A percentile compares a stretch with the other conserved stretches of the same genome.
These are phyloP conservation scores for Lasiodiplodia theobromae DNA, from an alignment of 2,329 filamentous ascomycete genomes.

Conservation along the genomic window DNA sequence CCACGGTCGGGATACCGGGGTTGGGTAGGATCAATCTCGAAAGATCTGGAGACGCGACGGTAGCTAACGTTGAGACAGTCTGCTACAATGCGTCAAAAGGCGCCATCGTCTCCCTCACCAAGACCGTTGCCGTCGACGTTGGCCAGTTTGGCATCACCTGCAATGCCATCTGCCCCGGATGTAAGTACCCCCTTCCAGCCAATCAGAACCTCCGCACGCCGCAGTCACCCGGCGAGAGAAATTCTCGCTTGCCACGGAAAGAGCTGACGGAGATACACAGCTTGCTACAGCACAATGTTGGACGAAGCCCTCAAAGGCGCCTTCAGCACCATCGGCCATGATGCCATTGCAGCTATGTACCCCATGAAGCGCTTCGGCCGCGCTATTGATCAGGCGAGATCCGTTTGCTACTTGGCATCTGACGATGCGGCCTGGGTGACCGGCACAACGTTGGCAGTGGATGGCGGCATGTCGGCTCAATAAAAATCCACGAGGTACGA, in stretches of 20 bases:
- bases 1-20: conserved; percentile 40
- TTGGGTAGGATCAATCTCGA: conserved; percentile 34
- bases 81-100: conserved; percentile 57
- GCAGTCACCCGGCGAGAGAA: neutral
- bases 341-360: conserved; percentile 7
- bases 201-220: conserved; percentile 18
- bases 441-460: conserved; percentile 49
- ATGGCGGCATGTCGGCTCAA: conserved; percentile 44
- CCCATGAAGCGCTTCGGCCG: conserved; percentile 1
- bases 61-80: conserved; percentile 33
- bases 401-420: conserved; percentile 52
- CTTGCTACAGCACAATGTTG: neutral
- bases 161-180: conserved; percentile 54
- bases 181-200: conserved; percentile 35
- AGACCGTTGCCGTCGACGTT: conserved; percentile 52
- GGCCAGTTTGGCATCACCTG: conserved; percentile 50
- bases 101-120: conserved; percentile 55
- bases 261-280: neutral
- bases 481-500: neutral
- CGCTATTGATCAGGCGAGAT: conserved; percentile 37
- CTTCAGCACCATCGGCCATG: neutral
- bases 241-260: too few relatives aligned
- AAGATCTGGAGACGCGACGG: too few relatives aligned
- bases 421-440: conserved; percentile 54
- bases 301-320: conserved; percentile 5